Base-by-base conservation (phyloP, 2,329 filamentous ascomycete genomes). In the Ascochyta lentis region DNA sequence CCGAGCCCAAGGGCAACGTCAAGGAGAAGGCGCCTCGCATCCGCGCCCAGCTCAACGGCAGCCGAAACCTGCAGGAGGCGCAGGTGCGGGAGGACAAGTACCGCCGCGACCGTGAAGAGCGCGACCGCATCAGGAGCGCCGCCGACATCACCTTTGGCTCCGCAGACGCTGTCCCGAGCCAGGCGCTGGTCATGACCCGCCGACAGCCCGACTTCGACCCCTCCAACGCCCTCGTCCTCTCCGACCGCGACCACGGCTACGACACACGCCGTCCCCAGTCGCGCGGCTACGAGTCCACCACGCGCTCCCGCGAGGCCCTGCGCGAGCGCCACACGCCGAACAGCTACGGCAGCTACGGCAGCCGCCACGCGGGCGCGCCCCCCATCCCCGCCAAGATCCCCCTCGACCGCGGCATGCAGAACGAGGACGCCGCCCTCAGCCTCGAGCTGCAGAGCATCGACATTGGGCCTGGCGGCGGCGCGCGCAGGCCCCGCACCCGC, bases 341-440 rank as follows among this genome's bases (percentile, higher is more conserved):
- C 37, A 65, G 61, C 15, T 76, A 76, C 66, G 66, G 34, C 22
- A 26, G 42, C 24, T 35, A 38, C 7, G 16, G 23, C 39, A n/a
- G 39, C 2, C 49, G 60, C 19, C 64, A 66, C 16, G 53, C 59
- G 4, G 77, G 72, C 16, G 79, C 77, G 0, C 88, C 89, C 12
- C 85, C 86, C 0, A 82, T 90, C 44, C 89, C 89, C 3, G 87
- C 87, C n/a, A 91, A 91, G 75, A 78, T 91, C 8, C 87, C 88
- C 1, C 73, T 89, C 22, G 69, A 65, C 6, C 43, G 56, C 35
- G 58, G 59, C 1, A 42, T 60, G 29, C 50, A 54, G 47, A 76
- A 72, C 15, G 73, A 76, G 24, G 81, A 82, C 53, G 80, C 81
- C 74, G 85, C 88, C 19, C 76, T 93, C 48, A 83, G 89, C 74